Conservation (phyloP, 768 basidiomycete genomes). For the Xanthoconium stramineum region DNA sequence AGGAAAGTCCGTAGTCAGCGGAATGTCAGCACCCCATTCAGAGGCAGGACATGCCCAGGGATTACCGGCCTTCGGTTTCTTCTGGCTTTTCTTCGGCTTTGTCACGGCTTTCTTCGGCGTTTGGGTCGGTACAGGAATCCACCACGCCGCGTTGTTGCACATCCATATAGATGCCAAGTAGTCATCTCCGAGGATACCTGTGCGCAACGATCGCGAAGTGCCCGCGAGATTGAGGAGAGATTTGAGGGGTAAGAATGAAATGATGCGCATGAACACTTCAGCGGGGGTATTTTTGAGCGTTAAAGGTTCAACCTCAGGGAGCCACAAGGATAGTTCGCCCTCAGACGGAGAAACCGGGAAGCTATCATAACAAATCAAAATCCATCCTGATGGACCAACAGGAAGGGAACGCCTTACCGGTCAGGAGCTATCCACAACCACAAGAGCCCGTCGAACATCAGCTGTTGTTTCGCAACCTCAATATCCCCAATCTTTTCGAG, state of each 20-base stretch:
- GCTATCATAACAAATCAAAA: background rate
- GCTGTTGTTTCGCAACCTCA: background rate
- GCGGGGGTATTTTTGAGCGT: background rate
- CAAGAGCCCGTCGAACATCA: background rate
- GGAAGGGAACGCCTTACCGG: background rate
- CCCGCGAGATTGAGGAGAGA: background rate
- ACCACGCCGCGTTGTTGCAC: background rate
- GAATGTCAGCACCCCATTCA: background rate
- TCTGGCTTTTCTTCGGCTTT: background rate
- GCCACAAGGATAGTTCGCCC: background rate
- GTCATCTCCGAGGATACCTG: background rate
- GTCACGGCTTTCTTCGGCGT: background rate
- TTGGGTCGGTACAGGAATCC: too few relatives aligned
- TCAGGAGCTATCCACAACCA: background rate
- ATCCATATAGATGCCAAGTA: background rate
- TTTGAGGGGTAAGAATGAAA: background rate
- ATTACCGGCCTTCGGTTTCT: background rate
- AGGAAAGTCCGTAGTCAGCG: background rate
- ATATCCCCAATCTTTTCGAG: background rate
- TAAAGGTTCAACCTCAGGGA: background rate
- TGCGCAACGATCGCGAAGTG: background rate
- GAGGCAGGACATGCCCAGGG: background rate
- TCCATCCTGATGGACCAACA: background rate
- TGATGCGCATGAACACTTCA: background rate
- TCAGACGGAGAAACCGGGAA: too few relatives aligned